These are phyloP conservation scores for Tetradesmus lagerheimii DNA, from an alignment of 139 green algal species.

Conservation along the genomic window DNA sequence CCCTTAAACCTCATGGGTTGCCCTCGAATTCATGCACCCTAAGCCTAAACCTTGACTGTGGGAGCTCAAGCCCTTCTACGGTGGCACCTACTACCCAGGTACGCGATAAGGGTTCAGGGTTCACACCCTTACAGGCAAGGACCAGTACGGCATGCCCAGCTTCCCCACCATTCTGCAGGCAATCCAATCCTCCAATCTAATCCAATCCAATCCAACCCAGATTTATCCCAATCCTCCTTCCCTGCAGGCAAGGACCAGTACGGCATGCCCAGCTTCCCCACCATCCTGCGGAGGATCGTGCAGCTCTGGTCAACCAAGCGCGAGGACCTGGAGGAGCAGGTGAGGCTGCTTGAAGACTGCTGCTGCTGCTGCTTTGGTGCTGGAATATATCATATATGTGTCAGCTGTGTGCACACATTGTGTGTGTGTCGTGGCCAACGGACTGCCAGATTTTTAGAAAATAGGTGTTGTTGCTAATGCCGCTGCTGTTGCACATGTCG, in stretches of 20 bases:
- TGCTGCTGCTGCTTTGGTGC: not conserved
- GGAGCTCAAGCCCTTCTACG: constrained; percentile 84
- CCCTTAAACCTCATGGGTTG: too few species aligned
- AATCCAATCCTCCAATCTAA: too few species aligned
- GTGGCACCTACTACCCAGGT: constrained; percentile 77
- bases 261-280: constrained; percentile 80
- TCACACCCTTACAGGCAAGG: constrained; percentile 6
- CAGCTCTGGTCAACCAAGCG: constrained; percentile 58
- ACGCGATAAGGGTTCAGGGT: too few species aligned
- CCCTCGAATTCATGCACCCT: too few species aligned
- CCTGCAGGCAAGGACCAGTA: constrained; percentile 46
- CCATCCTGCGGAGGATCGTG: constrained; percentile 74
- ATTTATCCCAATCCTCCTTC: not conserved
- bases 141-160: constrained; percentile 65
- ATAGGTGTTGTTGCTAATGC: not conserved
- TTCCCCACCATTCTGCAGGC: constrained; percentile 88
- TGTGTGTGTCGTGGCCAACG: too few species aligned
- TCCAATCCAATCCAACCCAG: too few species aligned
- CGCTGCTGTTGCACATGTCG: too few species aligned
- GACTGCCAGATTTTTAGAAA: too few species aligned
- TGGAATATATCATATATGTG: not conserved
- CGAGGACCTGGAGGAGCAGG: constrained; percentile 62
- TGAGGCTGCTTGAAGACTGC: not conserved
- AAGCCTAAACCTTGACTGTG: too few species aligned
- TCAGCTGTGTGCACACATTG: too few species aligned